Evolutionary conservation across 2,329 filamentous ascomycete species (phyloP).

Genomic region (Chrysoporthe austroafricana): DNA sequence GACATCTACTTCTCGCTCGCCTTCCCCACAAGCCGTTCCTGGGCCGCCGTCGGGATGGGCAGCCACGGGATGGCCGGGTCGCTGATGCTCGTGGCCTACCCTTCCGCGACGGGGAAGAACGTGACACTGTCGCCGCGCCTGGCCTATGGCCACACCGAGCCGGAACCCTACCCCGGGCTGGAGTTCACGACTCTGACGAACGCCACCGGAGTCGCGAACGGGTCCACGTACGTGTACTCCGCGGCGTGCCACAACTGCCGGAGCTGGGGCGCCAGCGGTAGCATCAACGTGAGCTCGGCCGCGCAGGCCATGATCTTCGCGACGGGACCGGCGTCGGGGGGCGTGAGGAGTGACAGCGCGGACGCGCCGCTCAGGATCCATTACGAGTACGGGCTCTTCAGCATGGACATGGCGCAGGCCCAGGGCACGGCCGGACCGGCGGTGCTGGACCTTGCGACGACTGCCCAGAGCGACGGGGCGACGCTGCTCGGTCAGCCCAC

Average conservation of each 20-base stretch:
- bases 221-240: conserved; percentile 50
- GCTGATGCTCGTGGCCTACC: conserved; percentile 60
- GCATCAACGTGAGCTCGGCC: conserved; percentile 53
- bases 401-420: conserved; percentile 58
- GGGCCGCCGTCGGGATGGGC: conserved; percentile 61
- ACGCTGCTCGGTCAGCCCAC: conserved; percentile 33
- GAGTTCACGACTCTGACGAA: conserved; percentile 46
- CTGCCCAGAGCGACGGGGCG: conserved; percentile 43
- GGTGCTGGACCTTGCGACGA: conserved; percentile 40
- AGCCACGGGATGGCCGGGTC: conserved; percentile 54
- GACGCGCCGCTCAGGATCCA: conserved; percentile 56
- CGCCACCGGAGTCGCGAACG: conserved; percentile 53
- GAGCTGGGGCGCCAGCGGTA: conserved; percentile 49
- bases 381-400: conserved; percentile 56
- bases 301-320: conserved; percentile 59
- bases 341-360: conserved; percentile 46
- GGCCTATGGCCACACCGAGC: conserved; percentile 55
- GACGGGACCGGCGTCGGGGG: conserved; percentile 50
- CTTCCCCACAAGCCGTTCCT: conserved; percentile 49
- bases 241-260: conserved; percentile 59
- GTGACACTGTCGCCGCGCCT: conserved; percentile 61
- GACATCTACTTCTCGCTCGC: conserved; percentile 60
- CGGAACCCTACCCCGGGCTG: conserved; percentile 49
- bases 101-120: conserved; percentile 48
- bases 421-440: conserved; percentile 50